Evolutionary conservation across 2,329 filamentous ascomycete species (phyloP).

Genomic region (Diaporthe citriasiana): DNA sequence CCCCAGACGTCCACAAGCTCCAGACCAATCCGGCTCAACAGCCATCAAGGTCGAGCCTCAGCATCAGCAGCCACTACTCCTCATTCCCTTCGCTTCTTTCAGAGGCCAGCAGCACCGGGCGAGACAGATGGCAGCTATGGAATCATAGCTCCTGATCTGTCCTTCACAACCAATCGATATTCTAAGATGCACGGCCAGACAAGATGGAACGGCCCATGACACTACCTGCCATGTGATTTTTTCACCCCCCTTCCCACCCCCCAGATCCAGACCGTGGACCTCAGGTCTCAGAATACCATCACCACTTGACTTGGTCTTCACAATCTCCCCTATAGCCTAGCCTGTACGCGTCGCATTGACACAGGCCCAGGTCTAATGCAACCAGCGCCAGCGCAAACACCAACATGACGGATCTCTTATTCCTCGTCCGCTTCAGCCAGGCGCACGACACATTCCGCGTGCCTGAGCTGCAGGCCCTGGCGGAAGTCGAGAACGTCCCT

Average conservation of each 20-base stretch:
- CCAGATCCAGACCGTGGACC: background rate
- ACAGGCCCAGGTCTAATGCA: constrained; percentile 52
- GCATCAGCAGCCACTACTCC: background rate
- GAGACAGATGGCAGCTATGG: background rate
- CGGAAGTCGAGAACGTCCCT: constrained; percentile 74
- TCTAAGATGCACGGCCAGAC: constrained; percentile 7
- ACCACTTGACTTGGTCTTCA: background rate
- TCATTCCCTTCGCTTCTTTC: background rate
- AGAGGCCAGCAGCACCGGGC: background rate
- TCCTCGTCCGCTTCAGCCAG: constrained; percentile 90
- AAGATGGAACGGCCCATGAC: constrained; percentile 34
- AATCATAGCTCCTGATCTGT: background rate
- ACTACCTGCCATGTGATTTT: constrained; percentile 8
- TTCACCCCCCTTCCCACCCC: background rate
- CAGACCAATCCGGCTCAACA: background rate
- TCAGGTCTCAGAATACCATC: background rate
- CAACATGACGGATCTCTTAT: constrained; percentile 53
- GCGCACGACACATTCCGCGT: constrained; percentile 91
- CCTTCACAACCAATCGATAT: background rate
- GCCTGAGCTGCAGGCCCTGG: constrained; percentile 86
- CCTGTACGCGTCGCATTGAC: constrained; percentile 58
- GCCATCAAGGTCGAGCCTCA: background rate
- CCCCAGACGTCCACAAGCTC: background rate
- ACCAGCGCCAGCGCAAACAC: background rate
- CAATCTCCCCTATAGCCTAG: constrained; percentile 15